phyloP scores from a whole-genome alignment of 352 stramenopile genomes.

The Phytophthora pseudosyringae region DNA sequence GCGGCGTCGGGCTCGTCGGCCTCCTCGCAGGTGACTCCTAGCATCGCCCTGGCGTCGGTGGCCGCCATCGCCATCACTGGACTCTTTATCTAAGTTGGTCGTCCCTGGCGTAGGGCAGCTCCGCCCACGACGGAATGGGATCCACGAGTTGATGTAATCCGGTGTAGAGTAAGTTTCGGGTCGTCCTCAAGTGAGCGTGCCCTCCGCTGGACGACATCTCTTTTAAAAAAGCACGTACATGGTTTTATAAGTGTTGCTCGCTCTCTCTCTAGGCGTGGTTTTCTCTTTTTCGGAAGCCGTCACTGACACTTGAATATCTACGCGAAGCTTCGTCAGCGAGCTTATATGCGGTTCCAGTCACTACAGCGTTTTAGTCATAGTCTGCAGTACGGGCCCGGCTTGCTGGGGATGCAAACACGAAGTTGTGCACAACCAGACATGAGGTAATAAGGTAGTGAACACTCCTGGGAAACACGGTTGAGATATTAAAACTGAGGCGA shows the following conservation, averaged over 20 bases:
- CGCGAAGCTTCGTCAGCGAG: too few relatives aligned
- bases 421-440: too few relatives aligned
- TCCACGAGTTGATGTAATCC: conserved; percentile 26
- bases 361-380: too few relatives aligned
- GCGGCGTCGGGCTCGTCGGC: conserved; percentile 31
- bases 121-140: conserved; percentile 36
- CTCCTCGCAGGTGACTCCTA: conserved; percentile 22
- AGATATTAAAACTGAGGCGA: not conserved
- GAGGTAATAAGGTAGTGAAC: too few relatives aligned
- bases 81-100: conserved; percentile 40
- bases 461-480: too few relatives aligned
- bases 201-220: conserved; percentile 27
- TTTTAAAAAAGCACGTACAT: conserved; percentile 34
- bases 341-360: too few relatives aligned
- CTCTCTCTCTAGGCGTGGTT: not conserved
- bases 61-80: conserved; percentile 28
- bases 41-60: conserved; percentile 28
- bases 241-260: conserved; percentile 22
- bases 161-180: conserved; percentile 31
- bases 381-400: too few relatives aligned
- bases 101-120: conserved; percentile 7
- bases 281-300: not conserved
- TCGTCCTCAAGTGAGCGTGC: conserved; percentile 27
- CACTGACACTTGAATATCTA: too few relatives aligned
- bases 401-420: too few relatives aligned